These are phyloP conservation scores for Cyanidium caldarium DNA, from an alignment of 23 red algal species.

Conservation along the genomic window DNA sequence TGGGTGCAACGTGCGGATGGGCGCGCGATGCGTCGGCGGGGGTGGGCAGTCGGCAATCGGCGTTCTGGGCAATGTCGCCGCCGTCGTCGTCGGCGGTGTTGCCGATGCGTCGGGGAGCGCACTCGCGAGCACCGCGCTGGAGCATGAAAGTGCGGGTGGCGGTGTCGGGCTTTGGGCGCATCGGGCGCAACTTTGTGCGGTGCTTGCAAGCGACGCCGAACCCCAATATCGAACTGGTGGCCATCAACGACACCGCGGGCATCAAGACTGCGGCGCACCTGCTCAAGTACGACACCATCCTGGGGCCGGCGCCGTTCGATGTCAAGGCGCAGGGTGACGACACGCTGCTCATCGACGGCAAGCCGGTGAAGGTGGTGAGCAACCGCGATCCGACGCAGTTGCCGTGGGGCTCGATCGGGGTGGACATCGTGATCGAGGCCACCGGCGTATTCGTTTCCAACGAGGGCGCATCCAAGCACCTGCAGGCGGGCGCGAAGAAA, in stretches of 20 bases:
- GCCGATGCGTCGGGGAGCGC: no score
- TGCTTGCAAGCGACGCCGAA: constrained; percentile 50
- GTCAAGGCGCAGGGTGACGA: constrained; percentile 46
- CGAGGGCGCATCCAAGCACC: constrained; percentile 62
- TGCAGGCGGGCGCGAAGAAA: constrained; percentile 91
- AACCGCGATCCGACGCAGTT: constrained; percentile 78
- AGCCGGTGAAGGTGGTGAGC: constrained; percentile 59
- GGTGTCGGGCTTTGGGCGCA: constrained; percentile 94
- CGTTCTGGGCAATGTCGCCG: no score
- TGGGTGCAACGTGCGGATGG: no score
- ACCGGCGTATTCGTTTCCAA: constrained; percentile 91
- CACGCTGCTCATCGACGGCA: constrained; percentile 59
- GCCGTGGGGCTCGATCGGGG: constrained; percentile 58
- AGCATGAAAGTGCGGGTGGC: constrained; percentile 77
- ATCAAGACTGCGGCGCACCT: constrained; percentile 89
- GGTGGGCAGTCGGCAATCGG: no score
- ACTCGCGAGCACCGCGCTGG: background rate
- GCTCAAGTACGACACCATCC: constrained; percentile 96
- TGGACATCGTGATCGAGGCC: constrained; percentile 91
- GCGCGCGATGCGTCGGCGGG: no score
- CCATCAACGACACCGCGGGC: constrained; percentile 90
- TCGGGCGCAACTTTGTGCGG: constrained; percentile 85
- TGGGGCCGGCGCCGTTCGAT: constrained; percentile 57
- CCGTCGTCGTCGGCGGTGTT: no score
- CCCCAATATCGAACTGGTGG: constrained; percentile 67